These are phyloP conservation scores for Candida sp. DNA, from an alignment of 1,139 yeast species.

Conservation along the genomic window DNA sequence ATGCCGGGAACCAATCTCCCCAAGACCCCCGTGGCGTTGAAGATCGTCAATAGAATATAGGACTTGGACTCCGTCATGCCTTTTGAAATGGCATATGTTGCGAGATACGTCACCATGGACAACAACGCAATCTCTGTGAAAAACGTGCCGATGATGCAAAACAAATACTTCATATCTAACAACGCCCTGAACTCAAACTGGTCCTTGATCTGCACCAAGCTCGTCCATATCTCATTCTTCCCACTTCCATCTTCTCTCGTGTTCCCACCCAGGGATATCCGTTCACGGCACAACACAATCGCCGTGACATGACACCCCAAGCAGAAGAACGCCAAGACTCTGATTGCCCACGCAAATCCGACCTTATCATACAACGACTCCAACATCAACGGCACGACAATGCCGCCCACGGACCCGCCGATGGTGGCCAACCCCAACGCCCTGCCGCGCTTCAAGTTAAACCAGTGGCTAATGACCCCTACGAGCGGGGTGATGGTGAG, in stretches of 20 bases:
- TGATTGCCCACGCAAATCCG: slow-evolving; percentile 41
- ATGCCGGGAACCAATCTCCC: slow-evolving; percentile 64
- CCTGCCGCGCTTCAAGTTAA: slow-evolving; percentile 33
- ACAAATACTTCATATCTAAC: slow-evolving; percentile 28
- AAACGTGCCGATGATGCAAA: slow-evolving; percentile 37
- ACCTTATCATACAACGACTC: slow-evolving; percentile 30
- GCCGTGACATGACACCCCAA: slow-evolving; percentile 28
- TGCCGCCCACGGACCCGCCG: slow-evolving; percentile 46
- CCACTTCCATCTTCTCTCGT: not conserved
- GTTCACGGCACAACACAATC: slow-evolving; percentile 11
- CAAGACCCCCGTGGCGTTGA: slow-evolving; percentile 61
- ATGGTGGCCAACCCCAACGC: slow-evolving; percentile 42
- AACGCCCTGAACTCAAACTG: slow-evolving; percentile 29
- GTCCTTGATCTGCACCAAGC: slow-evolving; percentile 20
- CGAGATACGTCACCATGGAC: slow-evolving; percentile 54
- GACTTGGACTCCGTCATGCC: slow-evolving; percentile 59
- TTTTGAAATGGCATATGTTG: slow-evolving; percentile 56
- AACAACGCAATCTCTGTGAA: slow-evolving; percentile 61
- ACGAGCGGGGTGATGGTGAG: slow-evolving; percentile 39
- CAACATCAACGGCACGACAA: slow-evolving; percentile 36
- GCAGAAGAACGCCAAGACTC: slow-evolving; percentile 37
- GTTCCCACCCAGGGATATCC: slow-evolving; percentile 7
- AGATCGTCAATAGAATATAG: slow-evolving; percentile 55
- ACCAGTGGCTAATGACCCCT: slow-evolving; percentile 46
- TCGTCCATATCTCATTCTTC: slow-evolving; percentile 25